phyloP scores from a whole-genome alignment of 306 rosid genomes.

The Vigna unguiculata region DNA sequence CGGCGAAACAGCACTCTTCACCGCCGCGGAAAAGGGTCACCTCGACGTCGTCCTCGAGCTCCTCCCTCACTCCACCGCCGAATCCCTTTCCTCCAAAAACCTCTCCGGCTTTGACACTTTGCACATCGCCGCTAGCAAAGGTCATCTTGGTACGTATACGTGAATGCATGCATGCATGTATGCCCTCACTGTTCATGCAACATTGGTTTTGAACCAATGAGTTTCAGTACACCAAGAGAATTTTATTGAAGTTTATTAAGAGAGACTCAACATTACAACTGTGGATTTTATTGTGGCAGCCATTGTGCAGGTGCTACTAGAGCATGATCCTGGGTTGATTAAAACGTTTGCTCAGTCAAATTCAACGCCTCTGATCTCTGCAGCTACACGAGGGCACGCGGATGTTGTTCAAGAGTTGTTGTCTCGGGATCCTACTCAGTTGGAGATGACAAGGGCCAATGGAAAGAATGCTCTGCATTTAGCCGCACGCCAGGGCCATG shows the following conservation, averaged over 20 bases:
- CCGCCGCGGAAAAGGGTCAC: slow-evolving; percentile 77
- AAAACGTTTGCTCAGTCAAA: slow-evolving; percentile 83
- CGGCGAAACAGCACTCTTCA: slow-evolving; percentile 81
- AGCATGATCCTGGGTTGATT: slow-evolving; percentile 70
- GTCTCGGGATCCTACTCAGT: slow-evolving; percentile 56
- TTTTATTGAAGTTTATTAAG: background rate
- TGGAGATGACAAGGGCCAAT: slow-evolving; percentile 74
- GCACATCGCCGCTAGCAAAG: slow-evolving; percentile 85
- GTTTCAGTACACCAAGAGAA: no score
- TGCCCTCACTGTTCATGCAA: no score
- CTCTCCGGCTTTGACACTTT: slow-evolving; percentile 70
- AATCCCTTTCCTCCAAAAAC: slow-evolving; percentile 67
- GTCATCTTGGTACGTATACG: slow-evolving; percentile 63
- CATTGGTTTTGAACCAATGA: background rate
- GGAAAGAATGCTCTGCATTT: slow-evolving; percentile 91
- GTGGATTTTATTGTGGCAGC: slow-evolving; percentile 40
- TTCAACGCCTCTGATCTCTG: slow-evolving; percentile 84
- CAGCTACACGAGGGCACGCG: slow-evolving; percentile 78
- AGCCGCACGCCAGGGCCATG: slow-evolving; percentile 89
- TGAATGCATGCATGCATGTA: no score
- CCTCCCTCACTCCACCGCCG: slow-evolving; percentile 56
- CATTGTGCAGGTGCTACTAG: slow-evolving; percentile 67
- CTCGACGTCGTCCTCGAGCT: slow-evolving; percentile 67
- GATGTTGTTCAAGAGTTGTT: slow-evolving; percentile 68
- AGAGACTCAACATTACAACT: background rate